phyloP scores from a whole-genome alignment of 2,329 filamentous ascomycete species.

The Cytospora leucostoma region DNA sequence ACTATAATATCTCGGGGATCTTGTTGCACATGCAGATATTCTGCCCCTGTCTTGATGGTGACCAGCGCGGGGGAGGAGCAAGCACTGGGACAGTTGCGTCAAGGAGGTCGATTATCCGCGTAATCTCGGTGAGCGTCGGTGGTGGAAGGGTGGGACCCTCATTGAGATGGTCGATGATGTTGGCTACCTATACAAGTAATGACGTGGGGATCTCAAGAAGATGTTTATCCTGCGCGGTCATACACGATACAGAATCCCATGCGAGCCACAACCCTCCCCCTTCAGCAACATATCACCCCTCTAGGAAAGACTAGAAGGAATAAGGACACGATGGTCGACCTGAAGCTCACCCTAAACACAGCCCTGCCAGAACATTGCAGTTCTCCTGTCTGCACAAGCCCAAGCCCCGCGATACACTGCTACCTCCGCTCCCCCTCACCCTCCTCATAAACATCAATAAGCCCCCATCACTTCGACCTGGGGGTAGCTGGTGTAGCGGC shows the following conservation, averaged over 20 bases:
- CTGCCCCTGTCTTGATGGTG: slow-evolving; percentile 3
- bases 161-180: not conserved
- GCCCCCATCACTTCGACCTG: no score
- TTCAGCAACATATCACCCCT: not conserved
- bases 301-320: not conserved
- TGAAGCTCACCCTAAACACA: slow-evolving; percentile 66
- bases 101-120: slow-evolving; percentile 19
- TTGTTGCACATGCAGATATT: not conserved
- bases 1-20: no score
- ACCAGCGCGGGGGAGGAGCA: slow-evolving; percentile 17
- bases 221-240: no score
- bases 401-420: no score
- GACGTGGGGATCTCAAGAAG: no score
- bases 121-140: not conserved
- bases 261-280: not conserved
- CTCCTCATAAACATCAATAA: no score
- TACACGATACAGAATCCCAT: no score
- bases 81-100: slow-evolving; percentile 4
- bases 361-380: no score
- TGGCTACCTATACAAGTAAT: no score
- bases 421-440: no score
- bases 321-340: slow-evolving; percentile 50
- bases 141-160: not conserved
- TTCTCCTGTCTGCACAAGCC: no score
- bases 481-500: no score